Conservation (phyloP, 805 yeast genomes). For the Ogataea methanolica region DNA sequence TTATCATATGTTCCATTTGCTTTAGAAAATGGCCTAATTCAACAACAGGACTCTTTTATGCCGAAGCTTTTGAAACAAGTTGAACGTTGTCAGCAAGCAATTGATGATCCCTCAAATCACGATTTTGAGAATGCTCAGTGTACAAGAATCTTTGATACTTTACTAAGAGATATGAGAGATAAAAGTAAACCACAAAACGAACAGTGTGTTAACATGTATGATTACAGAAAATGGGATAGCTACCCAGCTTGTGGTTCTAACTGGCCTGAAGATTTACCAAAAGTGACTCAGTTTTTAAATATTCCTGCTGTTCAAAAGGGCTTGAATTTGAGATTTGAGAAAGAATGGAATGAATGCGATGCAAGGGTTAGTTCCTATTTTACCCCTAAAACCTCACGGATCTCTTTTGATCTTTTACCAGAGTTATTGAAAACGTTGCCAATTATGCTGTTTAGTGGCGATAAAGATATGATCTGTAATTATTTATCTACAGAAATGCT, state of each 20-base stretch:
- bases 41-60: constrained; percentile 36
- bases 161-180: constrained; percentile 32
- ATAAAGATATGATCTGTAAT: constrained; percentile 86
- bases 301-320: constrained; percentile 40
- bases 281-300: constrained; percentile 48
- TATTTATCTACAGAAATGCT: constrained; percentile 66
- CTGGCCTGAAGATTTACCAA: constrained; percentile 72
- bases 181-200: constrained; percentile 27
- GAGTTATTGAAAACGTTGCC: constrained; percentile 52
- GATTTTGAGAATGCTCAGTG: constrained; percentile 30
- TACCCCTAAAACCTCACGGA: constrained; percentile 46
- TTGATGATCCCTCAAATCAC: constrained; percentile 28
- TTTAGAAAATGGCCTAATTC: constrained; percentile 51
- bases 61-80: constrained; percentile 42
- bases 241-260: constrained; percentile 87
- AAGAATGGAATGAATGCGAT: constrained; percentile 76
- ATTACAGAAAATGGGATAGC: constrained; percentile 61
- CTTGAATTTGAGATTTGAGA: constrained; percentile 41
- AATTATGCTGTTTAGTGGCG: constrained; percentile 78
- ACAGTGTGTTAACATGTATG: constrained; percentile 81
- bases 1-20: constrained; percentile 74
- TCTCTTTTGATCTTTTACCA: constrained; percentile 67
- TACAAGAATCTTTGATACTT: constrained; percentile 35
- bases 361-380: constrained; percentile 49
- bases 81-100: constrained; percentile 55